Base-by-base conservation (phyloP, 805 yeast species). In the Barnettozyma wickerhamii region DNA sequence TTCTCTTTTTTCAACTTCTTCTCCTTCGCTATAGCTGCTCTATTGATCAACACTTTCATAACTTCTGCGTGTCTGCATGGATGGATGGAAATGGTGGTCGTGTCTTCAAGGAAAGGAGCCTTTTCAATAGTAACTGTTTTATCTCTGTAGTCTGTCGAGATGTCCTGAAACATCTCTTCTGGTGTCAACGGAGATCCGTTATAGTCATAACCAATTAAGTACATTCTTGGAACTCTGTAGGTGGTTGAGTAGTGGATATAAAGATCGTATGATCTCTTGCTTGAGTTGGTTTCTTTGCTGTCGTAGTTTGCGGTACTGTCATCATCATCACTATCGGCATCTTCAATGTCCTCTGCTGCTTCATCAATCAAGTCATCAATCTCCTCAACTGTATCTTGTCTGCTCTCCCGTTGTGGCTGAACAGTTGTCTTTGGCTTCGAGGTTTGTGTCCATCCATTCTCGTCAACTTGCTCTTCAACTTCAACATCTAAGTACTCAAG, bases 1-100 rank as follows among this genome's bases (percentile, higher is more conserved):
- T 50, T 53, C 9, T 44, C 53, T 40, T 45, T 46, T 37, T 49
- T 44, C 50, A 52, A 58, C 49, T 51, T 62, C 27, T 51, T 56
- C 37, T 55, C 58, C 42, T 69, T 66, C 10, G 75, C 77, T n/a
- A 64, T 55, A 23, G 76, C 76, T 1, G 95, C 88, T 46, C 81
- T 70, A 42, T 79, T 83, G 74, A 93, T 78, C 47, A 93, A 68
- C 33, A 89, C 84, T 53, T 79, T 81, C 99, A 93, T 93, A 17
- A 93, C 99, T 30, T 83, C 79, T 2, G 98, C 90, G 60, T 93
- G 99, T 50, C 83, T 81, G 60, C 99, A 93, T 2, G 99, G 99
- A 59, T 93, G 99, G 37, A 93, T 91, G 7, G 96, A 86, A 6
- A 93, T 89, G 0, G 85, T 71, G 40, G 72, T 63, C 0, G 93